These are phyloP conservation scores for Aspergillus udagawae DNA, from an alignment of 2,329 filamentous ascomycete genomes.

Conservation along the genomic window DNA sequence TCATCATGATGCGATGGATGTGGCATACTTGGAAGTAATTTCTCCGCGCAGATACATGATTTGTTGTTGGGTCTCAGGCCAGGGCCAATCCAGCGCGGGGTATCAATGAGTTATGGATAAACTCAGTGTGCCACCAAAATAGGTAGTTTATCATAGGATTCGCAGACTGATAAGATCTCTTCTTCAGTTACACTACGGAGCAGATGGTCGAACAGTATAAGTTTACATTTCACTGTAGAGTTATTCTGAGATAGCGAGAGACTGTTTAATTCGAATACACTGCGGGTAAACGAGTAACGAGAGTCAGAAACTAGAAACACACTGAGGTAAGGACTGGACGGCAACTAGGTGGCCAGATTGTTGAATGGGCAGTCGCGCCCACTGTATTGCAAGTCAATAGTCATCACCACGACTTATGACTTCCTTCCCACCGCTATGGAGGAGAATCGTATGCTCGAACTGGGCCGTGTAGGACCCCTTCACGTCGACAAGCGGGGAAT, in stretches of 20 bases:
- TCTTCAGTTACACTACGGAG: too few species aligned
- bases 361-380: background rate
- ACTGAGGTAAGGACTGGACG: background rate
- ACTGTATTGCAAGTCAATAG: conserved; percentile 35
- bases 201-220: too few species aligned
- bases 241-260: too few species aligned
- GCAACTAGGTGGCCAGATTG: background rate
- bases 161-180: too few species aligned
- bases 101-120: background rate
- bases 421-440: conserved; percentile 47
- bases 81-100: background rate
- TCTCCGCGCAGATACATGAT: background rate
- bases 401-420: conserved; percentile 52
- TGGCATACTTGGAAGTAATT: background rate
- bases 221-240: too few species aligned
- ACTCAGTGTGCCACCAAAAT: too few species aligned
- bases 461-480: conserved; percentile 61
- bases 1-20: background rate
- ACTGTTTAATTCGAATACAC: too few species aligned
- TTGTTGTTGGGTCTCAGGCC: background rate
- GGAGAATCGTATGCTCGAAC: conserved; percentile 57
- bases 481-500: conserved; percentile 55
- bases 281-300: background rate
- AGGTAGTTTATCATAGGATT: too few species aligned
- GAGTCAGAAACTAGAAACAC: background rate